Base-by-base conservation (phyloP, 2,329 filamentous ascomycete species). In the Fusarium nisikadoi region DNA sequence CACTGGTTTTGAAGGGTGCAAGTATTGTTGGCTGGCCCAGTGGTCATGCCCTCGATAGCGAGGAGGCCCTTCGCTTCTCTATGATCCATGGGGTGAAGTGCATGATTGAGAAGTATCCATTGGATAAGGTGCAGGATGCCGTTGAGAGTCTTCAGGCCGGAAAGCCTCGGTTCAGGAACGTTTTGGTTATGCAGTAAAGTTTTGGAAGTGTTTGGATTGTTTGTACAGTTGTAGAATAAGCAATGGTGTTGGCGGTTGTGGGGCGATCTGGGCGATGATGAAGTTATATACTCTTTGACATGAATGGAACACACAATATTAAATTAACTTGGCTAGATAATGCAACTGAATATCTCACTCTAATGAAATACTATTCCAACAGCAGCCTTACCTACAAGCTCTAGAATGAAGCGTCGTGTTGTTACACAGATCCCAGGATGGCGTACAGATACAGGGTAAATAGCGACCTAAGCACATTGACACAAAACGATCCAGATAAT, bases 31-130 rank as follows among this genome's bases (percentile, higher is more conserved):
- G 91, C 14, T 90, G 87, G 80, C 85, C 92, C 1, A 87, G 88
- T 27, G 91, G 91, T 0, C 86, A 92, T 42, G 85, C 90, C 2
- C 83, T 89, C 49, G 88, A 93, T 68, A 85, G 87, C 61, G 88
- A 90, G 75, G 89, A 93, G 74, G 91, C 92, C 66, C 86, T 94
- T 56, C 84, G 84, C 6, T 94, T 94, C 76, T 87, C 91, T 0
- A 82, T 85, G 65, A 80, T 84, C 20, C 89, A 93, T 73, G 84
- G 84, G 8, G 86, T 94, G 71, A 87, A 88, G 80, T 92, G 91
- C 56, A 84, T 93, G 79, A 82, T 92, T 33, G 88, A 93, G 84
- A 89, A 84, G 74, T 93, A 89, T 77, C 85, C 89, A 0, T 82
- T 94, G 64, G 85, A 79, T 0, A 83, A 89, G 41, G 83, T 82